Conservation (phyloP, 2,329 filamentous ascomycete genomes). For the Aspergillus felis region DNA sequence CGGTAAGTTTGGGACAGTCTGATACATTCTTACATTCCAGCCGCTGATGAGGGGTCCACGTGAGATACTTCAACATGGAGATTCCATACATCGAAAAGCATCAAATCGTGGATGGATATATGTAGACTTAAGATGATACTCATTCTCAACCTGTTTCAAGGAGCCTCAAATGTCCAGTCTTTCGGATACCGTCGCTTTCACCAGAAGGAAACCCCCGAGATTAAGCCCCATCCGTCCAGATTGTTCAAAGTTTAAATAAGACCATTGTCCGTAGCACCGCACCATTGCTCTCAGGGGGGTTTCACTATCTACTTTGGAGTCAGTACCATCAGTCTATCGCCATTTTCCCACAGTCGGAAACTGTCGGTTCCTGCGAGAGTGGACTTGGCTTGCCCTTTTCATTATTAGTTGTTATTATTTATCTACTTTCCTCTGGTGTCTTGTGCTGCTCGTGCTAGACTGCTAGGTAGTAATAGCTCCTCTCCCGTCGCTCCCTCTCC, state of each 20-base stretch:
- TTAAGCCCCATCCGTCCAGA: not conserved
- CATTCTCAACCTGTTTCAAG: not conserved
- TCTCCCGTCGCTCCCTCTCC: slow-evolving; percentile 5
- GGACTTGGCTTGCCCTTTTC: not conserved
- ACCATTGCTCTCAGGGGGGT: not conserved
- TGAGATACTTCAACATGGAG: not conserved
- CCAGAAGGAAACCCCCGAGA: not conserved
- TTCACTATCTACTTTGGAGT: not conserved
- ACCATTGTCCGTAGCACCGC: not conserved
- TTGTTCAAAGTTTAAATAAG: not conserved
- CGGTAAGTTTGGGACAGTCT: not conserved
- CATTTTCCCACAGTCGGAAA: not conserved
- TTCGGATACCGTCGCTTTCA: not conserved
- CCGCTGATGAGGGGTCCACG: not conserved
- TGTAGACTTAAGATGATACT: not conserved
- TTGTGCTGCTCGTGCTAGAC: not conserved
- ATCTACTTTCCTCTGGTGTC: not conserved
- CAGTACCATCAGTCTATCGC: not conserved
- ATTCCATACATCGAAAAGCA: not conserved
- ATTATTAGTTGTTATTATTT: not conserved
- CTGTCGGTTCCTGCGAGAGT: not conserved
- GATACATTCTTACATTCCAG: not conserved
- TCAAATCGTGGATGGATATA: not conserved
- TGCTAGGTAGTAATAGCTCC: slow-evolving; percentile 1
- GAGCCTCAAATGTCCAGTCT: not conserved